phyloP scores from a whole-genome alignment of 192 early-diverging fungal species.

The Linnemannia zychae region DNA sequence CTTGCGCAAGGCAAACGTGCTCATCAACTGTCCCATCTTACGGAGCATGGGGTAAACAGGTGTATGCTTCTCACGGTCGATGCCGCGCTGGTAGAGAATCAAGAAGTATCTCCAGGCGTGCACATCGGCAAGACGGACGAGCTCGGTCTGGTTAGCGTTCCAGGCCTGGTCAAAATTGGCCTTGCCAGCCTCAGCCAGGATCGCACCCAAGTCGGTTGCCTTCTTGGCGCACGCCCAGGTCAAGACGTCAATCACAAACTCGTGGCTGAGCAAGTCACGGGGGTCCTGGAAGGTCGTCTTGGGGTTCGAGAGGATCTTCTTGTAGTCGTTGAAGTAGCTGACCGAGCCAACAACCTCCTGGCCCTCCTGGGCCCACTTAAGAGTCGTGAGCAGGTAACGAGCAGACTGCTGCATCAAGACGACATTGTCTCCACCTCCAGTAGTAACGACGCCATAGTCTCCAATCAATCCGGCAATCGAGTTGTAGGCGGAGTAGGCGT shows the following conservation, averaged over 20 bases:
- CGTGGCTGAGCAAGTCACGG: constrained; percentile 55
- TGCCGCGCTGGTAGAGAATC: constrained; percentile 40
- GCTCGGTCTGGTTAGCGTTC: constrained; percentile 54
- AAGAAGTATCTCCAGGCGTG: constrained; percentile 55
- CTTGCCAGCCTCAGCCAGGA: constrained; percentile 35
- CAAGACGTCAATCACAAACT: constrained; percentile 53
- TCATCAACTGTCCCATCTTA: constrained; percentile 60
- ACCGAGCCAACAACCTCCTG: constrained; percentile 55
- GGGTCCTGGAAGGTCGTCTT: constrained; percentile 51
- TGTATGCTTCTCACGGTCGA: constrained; percentile 44
- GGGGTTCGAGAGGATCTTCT: constrained; percentile 38
- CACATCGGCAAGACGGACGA: constrained; percentile 55
- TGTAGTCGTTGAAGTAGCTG: constrained; percentile 57
- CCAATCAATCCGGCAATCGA: constrained; percentile 69
- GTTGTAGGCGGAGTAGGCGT: constrained; percentile 78
- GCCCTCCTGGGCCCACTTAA: constrained; percentile 47
- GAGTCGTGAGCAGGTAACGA: constrained; percentile 57
- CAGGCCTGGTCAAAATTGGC: constrained; percentile 36
- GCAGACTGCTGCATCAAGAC: constrained; percentile 64
- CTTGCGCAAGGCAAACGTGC: constrained; percentile 57
- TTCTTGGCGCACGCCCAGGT: constrained; percentile 60
- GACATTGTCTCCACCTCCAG: constrained; percentile 63
- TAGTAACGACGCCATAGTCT: constrained; percentile 75
- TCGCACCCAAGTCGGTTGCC: constrained; percentile 31
- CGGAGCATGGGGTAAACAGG: constrained; percentile 55